phyloP scores from a whole-genome alignment of 2,329 filamentous ascomycete species.

The Xylariomycetidae sp. region DNA sequence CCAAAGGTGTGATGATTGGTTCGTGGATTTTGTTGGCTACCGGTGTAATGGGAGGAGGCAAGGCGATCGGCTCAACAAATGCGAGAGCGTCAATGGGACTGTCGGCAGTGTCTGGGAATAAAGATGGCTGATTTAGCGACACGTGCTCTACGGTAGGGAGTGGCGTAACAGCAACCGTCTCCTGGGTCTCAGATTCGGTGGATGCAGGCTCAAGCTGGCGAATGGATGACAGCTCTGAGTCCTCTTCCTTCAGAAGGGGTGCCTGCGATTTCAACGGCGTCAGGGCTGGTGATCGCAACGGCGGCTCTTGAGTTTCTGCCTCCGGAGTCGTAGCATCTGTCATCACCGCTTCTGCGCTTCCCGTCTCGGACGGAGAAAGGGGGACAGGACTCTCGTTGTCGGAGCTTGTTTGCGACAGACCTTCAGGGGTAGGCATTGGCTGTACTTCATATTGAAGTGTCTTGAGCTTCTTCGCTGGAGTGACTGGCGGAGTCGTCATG shows the following conservation, averaged over 20 bases:
- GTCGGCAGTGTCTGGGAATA: not conserved
- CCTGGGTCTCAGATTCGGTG: slow-evolving; percentile 6
- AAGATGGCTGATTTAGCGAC: not conserved
- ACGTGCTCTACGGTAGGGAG: slow-evolving; percentile 15
- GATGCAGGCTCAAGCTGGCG: slow-evolving; percentile 16
- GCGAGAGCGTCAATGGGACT: slow-evolving; percentile 3
- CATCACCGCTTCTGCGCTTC: slow-evolving; percentile 24
- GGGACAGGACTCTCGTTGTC: slow-evolving; percentile 23
- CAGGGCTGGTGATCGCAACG: slow-evolving; percentile 29
- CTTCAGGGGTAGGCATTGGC: slow-evolving; percentile 21
- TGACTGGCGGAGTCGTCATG: slow-evolving; percentile 50
- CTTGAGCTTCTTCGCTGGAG: slow-evolving; percentile 49
- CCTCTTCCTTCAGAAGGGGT: slow-evolving; percentile 28
- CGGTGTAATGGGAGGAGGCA: slow-evolving; percentile 8
- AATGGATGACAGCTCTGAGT: slow-evolving; percentile 20
- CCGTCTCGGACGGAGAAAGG: slow-evolving; percentile 28
- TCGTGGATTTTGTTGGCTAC: no score
- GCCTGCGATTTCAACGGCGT: slow-evolving; percentile 25
- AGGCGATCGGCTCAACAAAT: slow-evolving; percentile 4
- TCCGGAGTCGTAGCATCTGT: slow-evolving; percentile 49
- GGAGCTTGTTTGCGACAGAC: slow-evolving; percentile 36
- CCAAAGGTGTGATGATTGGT: no score
- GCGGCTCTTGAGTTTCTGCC: slow-evolving; percentile 39
- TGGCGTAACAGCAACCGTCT: slow-evolving; percentile 14
- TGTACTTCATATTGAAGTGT: slow-evolving; percentile 25